A percentile compares a stretch with the other conserved stretches of the same genome.
Conservation (phyloP, 164 flowering plant genomes). For the Cinnamomum micranthum region DNA sequence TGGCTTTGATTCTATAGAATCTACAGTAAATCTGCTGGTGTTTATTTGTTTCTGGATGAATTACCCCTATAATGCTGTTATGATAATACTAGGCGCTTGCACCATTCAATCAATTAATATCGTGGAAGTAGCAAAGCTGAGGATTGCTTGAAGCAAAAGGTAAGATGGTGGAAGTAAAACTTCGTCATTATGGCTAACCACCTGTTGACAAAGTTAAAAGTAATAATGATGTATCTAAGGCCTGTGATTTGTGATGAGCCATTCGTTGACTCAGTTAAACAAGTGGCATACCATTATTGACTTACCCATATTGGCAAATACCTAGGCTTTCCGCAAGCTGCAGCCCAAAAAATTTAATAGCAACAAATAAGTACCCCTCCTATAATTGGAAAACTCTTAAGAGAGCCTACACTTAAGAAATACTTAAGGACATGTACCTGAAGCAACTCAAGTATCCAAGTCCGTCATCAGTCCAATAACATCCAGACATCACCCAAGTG, state of each 20-base stretch:
- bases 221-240: background rate
- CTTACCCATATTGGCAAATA: constrained; percentile 84
- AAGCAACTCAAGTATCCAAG: constrained; percentile 89
- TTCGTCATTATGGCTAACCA: constrained; percentile 72
- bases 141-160: constrained; percentile 77
- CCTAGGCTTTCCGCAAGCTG: constrained; percentile 90
- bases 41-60: too few species aligned
- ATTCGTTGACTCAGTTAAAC: background rate
- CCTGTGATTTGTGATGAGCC: background rate
- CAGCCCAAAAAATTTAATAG: constrained; percentile 7
- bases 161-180: constrained; percentile 53
- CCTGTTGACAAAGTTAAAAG: constrained; percentile 40
- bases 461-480: constrained; percentile 98
- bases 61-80: too few species aligned
- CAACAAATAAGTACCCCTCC: too few species aligned
- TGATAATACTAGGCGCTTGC: too few species aligned
- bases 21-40: too few species aligned
- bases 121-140: background rate
- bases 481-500: constrained; percentile 94
- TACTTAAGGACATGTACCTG: constrained; percentile 43
- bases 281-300: constrained; percentile 70
- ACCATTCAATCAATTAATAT: background rate
- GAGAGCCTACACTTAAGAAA: constrained; percentile 5
- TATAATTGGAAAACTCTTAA: too few species aligned
- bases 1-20: too few species aligned